These are phyloP conservation scores for Flaveria brownii DNA, from an alignment of 129 eudicot genomes.

Conservation along the genomic window DNA sequence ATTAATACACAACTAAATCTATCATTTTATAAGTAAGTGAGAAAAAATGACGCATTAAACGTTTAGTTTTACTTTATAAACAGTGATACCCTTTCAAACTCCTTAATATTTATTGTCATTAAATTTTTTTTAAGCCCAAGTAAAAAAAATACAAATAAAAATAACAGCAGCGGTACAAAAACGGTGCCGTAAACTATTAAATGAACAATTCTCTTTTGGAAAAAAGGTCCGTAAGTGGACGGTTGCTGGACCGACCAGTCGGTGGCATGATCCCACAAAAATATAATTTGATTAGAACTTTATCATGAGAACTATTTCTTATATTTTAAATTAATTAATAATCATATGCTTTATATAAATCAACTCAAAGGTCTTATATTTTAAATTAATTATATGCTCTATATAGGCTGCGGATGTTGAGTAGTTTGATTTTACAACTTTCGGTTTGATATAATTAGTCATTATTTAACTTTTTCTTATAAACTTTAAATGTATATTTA, in stretches of 20 bases:
- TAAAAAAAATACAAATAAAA: not conserved
- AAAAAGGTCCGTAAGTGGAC: conserved; percentile 28
- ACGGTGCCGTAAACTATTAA: not conserved
- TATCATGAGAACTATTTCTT: too few relatives aligned
- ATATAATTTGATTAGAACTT: conserved; percentile 1
- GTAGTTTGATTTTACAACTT: too few relatives aligned
- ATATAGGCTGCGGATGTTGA: too few relatives aligned
- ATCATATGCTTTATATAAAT: too few relatives aligned
- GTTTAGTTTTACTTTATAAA: not conserved
- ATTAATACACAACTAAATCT: too few relatives aligned
- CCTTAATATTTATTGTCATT: not conserved
- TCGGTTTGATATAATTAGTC: too few relatives aligned
- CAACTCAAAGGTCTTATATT: too few relatives aligned
- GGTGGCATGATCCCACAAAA: conserved; percentile 33
- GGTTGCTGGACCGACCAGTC: conserved; percentile 36
- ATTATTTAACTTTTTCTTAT: too few relatives aligned
- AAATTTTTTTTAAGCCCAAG: not conserved
- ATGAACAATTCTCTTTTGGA: not conserved
- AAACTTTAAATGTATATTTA: too few relatives aligned
- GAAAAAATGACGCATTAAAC: not conserved
- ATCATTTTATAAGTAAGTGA: too few relatives aligned
- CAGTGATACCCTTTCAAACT: not conserved
- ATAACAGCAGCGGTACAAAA: not conserved
- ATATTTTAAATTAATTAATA: too few relatives aligned
- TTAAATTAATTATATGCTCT: too few relatives aligned